Percentiles rank a stretch among this genome's conserved stretches.
Evolutionary conservation across 164 flowering plant genomes (phyloP).

Genomic region (Liriodendron chinense): DNA sequence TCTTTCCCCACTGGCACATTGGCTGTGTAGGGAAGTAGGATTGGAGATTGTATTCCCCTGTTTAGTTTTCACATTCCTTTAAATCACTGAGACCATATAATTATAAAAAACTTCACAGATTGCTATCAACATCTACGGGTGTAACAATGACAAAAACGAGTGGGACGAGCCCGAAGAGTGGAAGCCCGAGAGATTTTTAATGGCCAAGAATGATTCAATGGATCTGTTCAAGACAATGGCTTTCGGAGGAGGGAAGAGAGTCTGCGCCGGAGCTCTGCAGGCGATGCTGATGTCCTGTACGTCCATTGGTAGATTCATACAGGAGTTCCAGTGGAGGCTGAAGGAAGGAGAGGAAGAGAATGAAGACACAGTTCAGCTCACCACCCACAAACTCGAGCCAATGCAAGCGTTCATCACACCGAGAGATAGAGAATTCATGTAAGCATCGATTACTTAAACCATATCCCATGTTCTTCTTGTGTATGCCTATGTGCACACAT

Average conservation of each 20-base stretch:
- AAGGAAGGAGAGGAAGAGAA: conserved; percentile 65
- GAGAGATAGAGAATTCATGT: conserved; percentile 25
- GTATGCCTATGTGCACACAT: not conserved
- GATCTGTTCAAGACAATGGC: conserved; percentile 93
- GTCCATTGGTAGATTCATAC: conserved; percentile 69
- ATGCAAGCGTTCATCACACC: conserved; percentile 59
- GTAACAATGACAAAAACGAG: conserved; percentile 78
- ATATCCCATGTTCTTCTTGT: not conserved
- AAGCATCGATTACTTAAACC: too few relatives aligned
- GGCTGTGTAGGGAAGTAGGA: not conserved
- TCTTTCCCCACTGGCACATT: not conserved
- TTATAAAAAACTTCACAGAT: conserved; percentile 38
- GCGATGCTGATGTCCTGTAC: conserved; percentile 66
- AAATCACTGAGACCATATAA: not conserved
- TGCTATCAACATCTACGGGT: conserved; percentile 81
- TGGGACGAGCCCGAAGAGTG: conserved; percentile 79
- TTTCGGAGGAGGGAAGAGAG: conserved; percentile 93
- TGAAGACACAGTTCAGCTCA: conserved; percentile 65
- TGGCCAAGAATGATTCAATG: conserved; percentile 42
- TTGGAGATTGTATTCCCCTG: not conserved
- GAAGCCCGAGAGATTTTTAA: conserved; percentile 83
- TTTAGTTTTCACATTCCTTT: not conserved
- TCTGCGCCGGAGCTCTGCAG: conserved; percentile 83
- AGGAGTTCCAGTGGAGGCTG: conserved; percentile 80
- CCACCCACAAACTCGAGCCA: conserved; percentile 71